Conservation (phyloP, 306 rosid species). For the Pyrus betulifolia region DNA sequence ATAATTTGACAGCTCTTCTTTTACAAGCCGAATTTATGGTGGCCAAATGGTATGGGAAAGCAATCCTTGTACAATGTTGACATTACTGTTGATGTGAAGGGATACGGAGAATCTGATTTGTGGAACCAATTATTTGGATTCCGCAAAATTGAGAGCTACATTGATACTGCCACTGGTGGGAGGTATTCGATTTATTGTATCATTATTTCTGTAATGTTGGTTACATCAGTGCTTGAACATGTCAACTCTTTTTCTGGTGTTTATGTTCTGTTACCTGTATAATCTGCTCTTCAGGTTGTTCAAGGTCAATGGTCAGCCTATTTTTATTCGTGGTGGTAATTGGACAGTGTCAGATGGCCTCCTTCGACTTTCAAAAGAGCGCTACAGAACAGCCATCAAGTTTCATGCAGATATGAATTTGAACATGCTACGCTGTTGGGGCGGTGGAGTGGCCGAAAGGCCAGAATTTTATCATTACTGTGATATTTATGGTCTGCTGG, state of each 20-base stretch:
- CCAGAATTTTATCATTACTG: slow-evolving; percentile 91
- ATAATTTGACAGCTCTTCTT: slow-evolving; percentile 54
- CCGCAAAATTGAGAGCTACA: slow-evolving; percentile 83
- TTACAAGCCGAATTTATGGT: slow-evolving; percentile 92
- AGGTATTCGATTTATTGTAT: slow-evolving; percentile 33
- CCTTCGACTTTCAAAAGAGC: slow-evolving; percentile 73
- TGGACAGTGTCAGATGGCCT: slow-evolving; percentile 98
- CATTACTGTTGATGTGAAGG: slow-evolving; percentile 63
- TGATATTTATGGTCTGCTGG: slow-evolving; percentile 86
- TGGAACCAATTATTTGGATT: slow-evolving; percentile 83
- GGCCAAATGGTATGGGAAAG: slow-evolving; percentile 99
- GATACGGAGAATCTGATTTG: slow-evolving; percentile 75
- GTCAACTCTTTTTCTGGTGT: neutral
- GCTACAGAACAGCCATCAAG: slow-evolving; percentile 76
- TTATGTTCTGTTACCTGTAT: slow-evolving; percentile 1
- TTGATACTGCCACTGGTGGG: slow-evolving; percentile 79
- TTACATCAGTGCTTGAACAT: neutral
- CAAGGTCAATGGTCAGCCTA: slow-evolving; percentile 86
- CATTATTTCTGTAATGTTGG: neutral
- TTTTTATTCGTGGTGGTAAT: slow-evolving; percentile 89
- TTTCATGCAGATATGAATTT: slow-evolving; percentile 95
- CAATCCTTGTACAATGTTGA: slow-evolving; percentile 68
- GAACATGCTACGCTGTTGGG: slow-evolving; percentile 98
- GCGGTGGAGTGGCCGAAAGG: slow-evolving; percentile 90
- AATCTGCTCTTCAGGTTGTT: slow-evolving; percentile 52